These are phyloP conservation scores for Murraya koenigii DNA, from an alignment of 345 rosid genomes.

Conservation along the genomic window DNA sequence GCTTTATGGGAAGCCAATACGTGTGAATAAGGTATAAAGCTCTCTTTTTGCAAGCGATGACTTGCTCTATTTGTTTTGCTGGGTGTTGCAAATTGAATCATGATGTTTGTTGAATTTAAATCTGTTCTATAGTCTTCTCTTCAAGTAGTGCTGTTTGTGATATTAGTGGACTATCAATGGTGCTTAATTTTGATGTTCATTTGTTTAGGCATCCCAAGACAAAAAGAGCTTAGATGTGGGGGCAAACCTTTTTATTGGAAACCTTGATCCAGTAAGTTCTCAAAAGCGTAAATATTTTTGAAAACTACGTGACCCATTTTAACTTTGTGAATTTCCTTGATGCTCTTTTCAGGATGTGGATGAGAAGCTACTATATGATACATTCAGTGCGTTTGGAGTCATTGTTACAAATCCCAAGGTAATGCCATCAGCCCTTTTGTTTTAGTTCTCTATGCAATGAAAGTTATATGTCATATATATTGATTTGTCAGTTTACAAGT, in stretches of 20 bases:
- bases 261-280: conserved; percentile 86
- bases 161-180: neutral
- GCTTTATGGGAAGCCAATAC: conserved; percentile 91
- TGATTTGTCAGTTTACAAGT: neutral
- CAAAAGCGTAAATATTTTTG: neutral
- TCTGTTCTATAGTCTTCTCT: neutral
- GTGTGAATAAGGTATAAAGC: conserved; percentile 80
- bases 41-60: neutral
- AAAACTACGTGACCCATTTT: neutral
- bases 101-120: neutral
- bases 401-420: conserved; percentile 99
- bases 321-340: conserved; percentile 10
- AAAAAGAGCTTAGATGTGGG: conserved; percentile 98
- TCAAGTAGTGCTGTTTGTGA: neutral
- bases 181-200: neutral
- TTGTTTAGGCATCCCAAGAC: conserved; percentile 90
- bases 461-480: neutral
- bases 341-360: conserved; percentile 79
- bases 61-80: neutral
- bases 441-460: neutral
- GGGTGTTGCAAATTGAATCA: neutral
- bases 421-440: neutral
- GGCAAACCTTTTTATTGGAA: conserved; percentile 95
- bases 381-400: conserved; percentile 97
- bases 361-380: conserved; percentile 93